Percentiles rank a stretch among this genome's conserved stretches.
Evolutionary conservation across 805 yeast genomes (phyloP).

Genomic region (Ogataea sp.): DNA sequence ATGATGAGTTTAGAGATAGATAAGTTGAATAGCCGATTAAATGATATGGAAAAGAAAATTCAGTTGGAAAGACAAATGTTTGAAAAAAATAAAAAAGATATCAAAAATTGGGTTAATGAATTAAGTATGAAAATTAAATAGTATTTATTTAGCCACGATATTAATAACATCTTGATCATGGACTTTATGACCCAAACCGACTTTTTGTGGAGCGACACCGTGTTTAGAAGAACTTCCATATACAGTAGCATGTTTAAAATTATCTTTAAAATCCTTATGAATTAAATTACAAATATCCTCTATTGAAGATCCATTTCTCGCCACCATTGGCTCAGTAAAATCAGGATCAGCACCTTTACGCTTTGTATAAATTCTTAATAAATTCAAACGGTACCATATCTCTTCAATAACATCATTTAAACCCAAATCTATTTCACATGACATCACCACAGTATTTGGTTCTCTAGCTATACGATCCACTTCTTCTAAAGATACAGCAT

Average conservation of each 20-base stretch:
- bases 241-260: constrained; percentile 88
- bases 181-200: constrained; percentile 78
- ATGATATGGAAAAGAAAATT: constrained; percentile 10
- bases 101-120: constrained; percentile 7
- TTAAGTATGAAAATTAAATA: constrained; percentile 5
- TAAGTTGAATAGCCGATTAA: constrained; percentile 17
- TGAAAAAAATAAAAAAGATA: constrained; percentile 6
- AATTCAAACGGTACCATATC: constrained; percentile 81
- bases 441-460: constrained; percentile 90
- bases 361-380: constrained; percentile 81
- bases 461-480: constrained; percentile 86
- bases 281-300: constrained; percentile 87
- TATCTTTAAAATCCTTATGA: constrained; percentile 86
- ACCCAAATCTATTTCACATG: constrained; percentile 85
- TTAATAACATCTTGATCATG: constrained; percentile 94
- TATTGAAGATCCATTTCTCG: constrained; percentile 68
- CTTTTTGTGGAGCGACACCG: constrained; percentile 86
- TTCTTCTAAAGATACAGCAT: constrained; percentile 91
- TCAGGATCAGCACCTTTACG: constrained; percentile 68
- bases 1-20: constrained; percentile 5
- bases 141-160: constrained; percentile 65
- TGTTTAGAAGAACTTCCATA: constrained; percentile 92
- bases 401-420: constrained; percentile 83
- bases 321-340: constrained; percentile 86
- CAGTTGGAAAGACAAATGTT: constrained; percentile 5